Conservation (phyloP, 2,329 filamentous ascomycete genomes). For the Colletotrichum somersetense region DNA sequence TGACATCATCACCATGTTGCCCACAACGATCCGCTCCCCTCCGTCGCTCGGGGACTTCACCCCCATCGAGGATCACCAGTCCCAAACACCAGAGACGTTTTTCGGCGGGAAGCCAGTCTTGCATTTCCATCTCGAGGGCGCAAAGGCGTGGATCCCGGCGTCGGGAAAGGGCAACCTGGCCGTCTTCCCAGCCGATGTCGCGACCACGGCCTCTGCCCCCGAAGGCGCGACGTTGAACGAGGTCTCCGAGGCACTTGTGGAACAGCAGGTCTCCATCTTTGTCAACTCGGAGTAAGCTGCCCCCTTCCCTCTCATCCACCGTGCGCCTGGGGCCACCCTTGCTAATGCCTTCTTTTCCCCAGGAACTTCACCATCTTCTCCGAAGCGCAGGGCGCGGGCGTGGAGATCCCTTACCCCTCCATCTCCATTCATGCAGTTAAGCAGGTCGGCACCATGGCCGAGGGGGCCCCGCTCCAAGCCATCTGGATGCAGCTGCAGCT, state of each 20-base stretch:
- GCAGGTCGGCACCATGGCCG: constrained; percentile 59
- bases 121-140: constrained; percentile 69
- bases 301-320: background rate
- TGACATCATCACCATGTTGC: constrained; percentile 53
- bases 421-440: constrained; percentile 83
- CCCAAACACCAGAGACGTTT: constrained; percentile 79
- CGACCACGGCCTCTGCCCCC: constrained; percentile 49
- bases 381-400: constrained; percentile 65
- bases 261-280: constrained; percentile 68
- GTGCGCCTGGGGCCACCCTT: background rate
- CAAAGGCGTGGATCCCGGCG: constrained; percentile 69
- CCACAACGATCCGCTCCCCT: constrained; percentile 68
- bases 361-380: constrained; percentile 73
- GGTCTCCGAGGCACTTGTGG: constrained; percentile 52
- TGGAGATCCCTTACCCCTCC: constrained; percentile 79
- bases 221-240: constrained; percentile 52
- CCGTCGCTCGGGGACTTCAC: constrained; percentile 72
- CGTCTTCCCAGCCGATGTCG: constrained; percentile 61
- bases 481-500: constrained; percentile 79
- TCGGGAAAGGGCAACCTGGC: constrained; percentile 67
- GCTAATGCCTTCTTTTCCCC: background rate
- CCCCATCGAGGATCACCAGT: constrained; percentile 75
- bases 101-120: constrained; percentile 78
- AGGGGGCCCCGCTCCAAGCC: constrained; percentile 56
- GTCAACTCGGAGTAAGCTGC: constrained; percentile 68